phyloP scores from a whole-genome alignment of 768 basidiomycete species.

The Lactarius vividus region DNA sequence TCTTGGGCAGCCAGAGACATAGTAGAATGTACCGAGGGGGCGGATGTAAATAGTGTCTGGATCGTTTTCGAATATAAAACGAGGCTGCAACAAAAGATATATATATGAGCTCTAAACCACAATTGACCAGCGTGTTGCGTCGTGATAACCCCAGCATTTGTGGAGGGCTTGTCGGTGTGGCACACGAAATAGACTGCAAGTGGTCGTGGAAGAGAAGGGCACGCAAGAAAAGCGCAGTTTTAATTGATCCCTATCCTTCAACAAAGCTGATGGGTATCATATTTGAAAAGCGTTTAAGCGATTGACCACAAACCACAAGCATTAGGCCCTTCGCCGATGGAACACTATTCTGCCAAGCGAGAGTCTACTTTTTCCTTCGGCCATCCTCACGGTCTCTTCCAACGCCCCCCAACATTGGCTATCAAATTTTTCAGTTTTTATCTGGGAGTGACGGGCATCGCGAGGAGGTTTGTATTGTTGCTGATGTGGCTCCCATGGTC shows the following conservation, averaged over 20 bases:
- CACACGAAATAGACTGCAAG: neutral
- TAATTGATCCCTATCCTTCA: neutral
- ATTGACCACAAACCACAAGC: neutral
- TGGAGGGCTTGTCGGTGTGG: neutral
- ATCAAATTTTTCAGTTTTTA: conserved; percentile 34
- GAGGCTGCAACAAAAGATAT: neutral
- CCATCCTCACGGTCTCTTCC: conserved; percentile 55
- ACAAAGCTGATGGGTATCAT: neutral
- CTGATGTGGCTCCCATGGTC: conserved; percentile 12
- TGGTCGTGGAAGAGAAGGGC: neutral
- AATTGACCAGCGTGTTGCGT: neutral
- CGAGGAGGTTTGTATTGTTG: conserved; percentile 23
- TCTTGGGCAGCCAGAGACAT: conserved; percentile 6
- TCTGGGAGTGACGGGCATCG: conserved; percentile 21
- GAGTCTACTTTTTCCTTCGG: conserved; percentile 52
- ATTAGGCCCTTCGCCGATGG: conserved; percentile 16
- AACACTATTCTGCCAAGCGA: conserved; percentile 47
- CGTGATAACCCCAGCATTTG: neutral
- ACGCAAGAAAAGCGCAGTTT: neutral
- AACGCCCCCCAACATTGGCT: conserved; percentile 46
- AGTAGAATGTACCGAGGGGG: neutral
- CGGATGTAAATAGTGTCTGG: neutral
- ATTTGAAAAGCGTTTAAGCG: neutral
- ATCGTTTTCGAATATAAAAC: neutral
- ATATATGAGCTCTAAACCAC: conserved; percentile 12